A percentile compares a stretch with the other conserved stretches of the same genome.
These are phyloP conservation scores for Hypoxylon lienhwacheense DNA, from an alignment of 495 filamentous ascomycete species.

Conservation along the genomic window DNA sequence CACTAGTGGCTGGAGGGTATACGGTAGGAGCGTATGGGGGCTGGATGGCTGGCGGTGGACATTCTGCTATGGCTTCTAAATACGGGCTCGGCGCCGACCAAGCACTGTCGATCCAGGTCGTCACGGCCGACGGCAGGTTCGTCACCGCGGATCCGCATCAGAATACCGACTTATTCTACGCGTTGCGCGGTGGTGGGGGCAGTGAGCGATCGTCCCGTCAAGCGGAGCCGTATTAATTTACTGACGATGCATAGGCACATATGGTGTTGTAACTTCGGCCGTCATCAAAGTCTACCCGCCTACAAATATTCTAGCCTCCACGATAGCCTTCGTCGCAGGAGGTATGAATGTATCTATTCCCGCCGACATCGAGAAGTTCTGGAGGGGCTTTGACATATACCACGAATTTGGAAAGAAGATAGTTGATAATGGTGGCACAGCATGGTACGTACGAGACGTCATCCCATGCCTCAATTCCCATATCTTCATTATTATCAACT, in stretches of 20 bases:
- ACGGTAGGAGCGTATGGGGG: conserved; percentile 58
- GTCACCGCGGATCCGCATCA: conserved; percentile 53
- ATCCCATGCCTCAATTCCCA: background rate
- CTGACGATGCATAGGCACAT: conserved; percentile 44
- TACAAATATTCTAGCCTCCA: conserved; percentile 31
- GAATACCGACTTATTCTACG: conserved; percentile 64
- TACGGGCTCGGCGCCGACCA: conserved; percentile 58
- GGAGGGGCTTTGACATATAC: conserved; percentile 35
- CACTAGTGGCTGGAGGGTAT: conserved; percentile 50
- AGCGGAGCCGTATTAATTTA: background rate
- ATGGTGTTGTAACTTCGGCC: conserved; percentile 53
- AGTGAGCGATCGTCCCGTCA: conserved; percentile 41
- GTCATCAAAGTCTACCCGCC: conserved; percentile 43
- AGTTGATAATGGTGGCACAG: conserved; percentile 34
- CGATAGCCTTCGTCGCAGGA: conserved; percentile 38
- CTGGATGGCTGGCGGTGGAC: conserved; percentile 56
- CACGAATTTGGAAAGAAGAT: conserved; percentile 34
- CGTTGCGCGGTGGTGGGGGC: conserved; percentile 60
- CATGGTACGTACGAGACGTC: conserved; percentile 26
- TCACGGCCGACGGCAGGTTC: conserved; percentile 58
- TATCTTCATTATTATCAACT: background rate
- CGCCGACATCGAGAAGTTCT: conserved; percentile 21
- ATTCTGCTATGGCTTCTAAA: conserved; percentile 44
- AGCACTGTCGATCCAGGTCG: conserved; percentile 55
- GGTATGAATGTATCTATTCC: conserved; percentile 43